phyloP scores from a whole-genome alignment of 2,329 filamentous ascomycete species.

The Nemania diffusa region DNA sequence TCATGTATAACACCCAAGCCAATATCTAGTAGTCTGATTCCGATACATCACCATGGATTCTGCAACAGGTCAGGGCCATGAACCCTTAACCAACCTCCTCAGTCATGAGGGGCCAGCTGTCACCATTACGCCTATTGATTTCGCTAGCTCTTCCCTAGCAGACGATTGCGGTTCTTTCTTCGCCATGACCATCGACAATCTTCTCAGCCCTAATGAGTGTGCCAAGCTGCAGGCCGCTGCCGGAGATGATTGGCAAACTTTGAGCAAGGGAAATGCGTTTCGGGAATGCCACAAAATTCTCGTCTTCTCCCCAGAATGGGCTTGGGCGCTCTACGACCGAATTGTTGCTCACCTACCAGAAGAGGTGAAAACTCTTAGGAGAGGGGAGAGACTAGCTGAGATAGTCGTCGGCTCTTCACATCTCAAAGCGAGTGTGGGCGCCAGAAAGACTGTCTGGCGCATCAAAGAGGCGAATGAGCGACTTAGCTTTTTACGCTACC shows the following conservation, averaged over 20 bases:
- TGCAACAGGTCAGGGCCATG: slow-evolving; percentile 22
- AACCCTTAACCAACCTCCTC: slow-evolving; percentile 32
- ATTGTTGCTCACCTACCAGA: slow-evolving; percentile 39
- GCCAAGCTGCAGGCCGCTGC: slow-evolving; percentile 36
- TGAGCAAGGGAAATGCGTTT: slow-evolving; percentile 42
- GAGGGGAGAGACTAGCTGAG: slow-evolving; percentile 37
- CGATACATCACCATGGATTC: slow-evolving; percentile 36
- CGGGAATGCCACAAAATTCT: slow-evolving; percentile 44
- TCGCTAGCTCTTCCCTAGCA: slow-evolving; percentile 39
- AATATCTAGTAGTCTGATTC: too few relatives aligned
- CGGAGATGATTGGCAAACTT: slow-evolving; percentile 39
- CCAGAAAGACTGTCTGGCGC: slow-evolving; percentile 45
- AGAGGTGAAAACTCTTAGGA: slow-evolving; percentile 38
- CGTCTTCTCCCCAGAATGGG: slow-evolving; percentile 41
- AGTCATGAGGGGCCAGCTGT: slow-evolving; percentile 28
- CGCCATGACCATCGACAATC: slow-evolving; percentile 44
- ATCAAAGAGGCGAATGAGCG: slow-evolving; percentile 64
- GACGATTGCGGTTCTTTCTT: slow-evolving; percentile 43
- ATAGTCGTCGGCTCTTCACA: slow-evolving; percentile 40
- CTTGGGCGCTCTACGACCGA: slow-evolving; percentile 39
- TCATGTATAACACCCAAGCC: too few relatives aligned
- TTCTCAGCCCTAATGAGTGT: slow-evolving; percentile 42
- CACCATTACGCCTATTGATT: slow-evolving; percentile 40
- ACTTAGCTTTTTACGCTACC: slow-evolving; percentile 69
- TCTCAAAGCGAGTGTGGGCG: slow-evolving; percentile 42